phyloP scores from a whole-genome alignment of 2,329 filamentous ascomycete species.

The Alternaria angustiovoidea region DNA sequence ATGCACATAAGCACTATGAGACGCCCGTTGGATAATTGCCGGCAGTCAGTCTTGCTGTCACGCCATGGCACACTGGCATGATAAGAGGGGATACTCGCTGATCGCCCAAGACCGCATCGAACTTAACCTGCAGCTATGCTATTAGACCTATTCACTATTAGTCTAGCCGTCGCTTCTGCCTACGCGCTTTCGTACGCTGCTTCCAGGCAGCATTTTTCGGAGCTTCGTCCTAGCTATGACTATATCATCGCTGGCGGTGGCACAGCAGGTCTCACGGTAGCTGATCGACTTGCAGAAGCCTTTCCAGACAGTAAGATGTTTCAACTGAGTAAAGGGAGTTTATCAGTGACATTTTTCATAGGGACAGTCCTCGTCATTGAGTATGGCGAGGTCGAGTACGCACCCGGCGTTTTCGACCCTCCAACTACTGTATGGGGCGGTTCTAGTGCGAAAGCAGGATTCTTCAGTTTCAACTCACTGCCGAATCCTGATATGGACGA shows the following conservation, averaged over 20 bases:
- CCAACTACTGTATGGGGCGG: conserved; percentile 4
- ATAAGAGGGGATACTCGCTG: too few relatives aligned
- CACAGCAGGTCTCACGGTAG: conserved; percentile 25
- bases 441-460: background rate
- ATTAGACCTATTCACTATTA: too few relatives aligned
- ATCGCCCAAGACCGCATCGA: too few relatives aligned
- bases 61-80: too few relatives aligned
- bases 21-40: too few relatives aligned
- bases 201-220: conserved; percentile 3
- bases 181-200: too few relatives aligned
- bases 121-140: too few relatives aligned
- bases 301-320: conserved; percentile 1
- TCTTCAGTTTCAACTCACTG: conserved; percentile 10
- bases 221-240: conserved; percentile 18
- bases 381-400: conserved; percentile 11
- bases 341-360: background rate
- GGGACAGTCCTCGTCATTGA: conserved; percentile 17
- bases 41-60: too few relatives aligned
- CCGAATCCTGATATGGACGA: conserved; percentile 10
- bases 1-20: too few relatives aligned
- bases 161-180: too few relatives aligned
- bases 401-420: background rate
- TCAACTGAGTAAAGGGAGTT: too few relatives aligned
- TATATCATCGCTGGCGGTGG: conserved; percentile 28
- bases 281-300: conserved; percentile 22